Base-by-base conservation (phyloP, 2,329 filamentous ascomycete genomes). In the Fusarium illudens region DNA sequence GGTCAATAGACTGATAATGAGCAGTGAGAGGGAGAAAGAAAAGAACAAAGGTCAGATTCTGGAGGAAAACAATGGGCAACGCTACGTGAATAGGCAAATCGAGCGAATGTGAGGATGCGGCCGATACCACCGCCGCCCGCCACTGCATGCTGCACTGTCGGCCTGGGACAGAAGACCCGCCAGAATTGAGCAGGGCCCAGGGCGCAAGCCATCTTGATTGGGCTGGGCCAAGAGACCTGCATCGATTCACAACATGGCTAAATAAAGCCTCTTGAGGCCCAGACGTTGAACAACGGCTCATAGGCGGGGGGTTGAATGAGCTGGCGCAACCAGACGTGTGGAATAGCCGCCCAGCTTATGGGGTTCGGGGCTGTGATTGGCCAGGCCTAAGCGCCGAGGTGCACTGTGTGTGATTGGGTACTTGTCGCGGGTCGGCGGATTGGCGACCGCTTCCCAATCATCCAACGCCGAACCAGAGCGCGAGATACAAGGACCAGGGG, bases 271-370 rank as follows among this genome's bases (percentile, higher is more conserved):
- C 59, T 42, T 15, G 53, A 60, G 54, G 49, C 60, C 65, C 39
- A 62, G 62, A 52, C 50, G 61, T 60, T 62, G 29, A 60, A 56
- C 57, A 60, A 65, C 55, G 64, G 60, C 62, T 70, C 65, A 73
- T 74, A 74, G 71, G 73, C 64, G 59, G 71, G 67, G 66, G 52
- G 29, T 71, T 66, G 66, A 64, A 60, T 66, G 64, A 64, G 59
- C 67, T 74, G 71, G 69, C 61, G 68, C 68, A 74, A 51, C 62
- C 58, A 39, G 53, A 60, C 44, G 78, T 78, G 64, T 78, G 74
- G 73, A 75, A 78, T 79, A 81, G 78, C 78, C 81, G 81, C 81
- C 78, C 36, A 68, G 55, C 12, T 32, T 50, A 33, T 46, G 58
- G 22, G 58, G 57, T 56, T 46, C 39, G 42, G 59, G n/a, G 36